Base-by-base conservation (phyloP, 768 basidiomycete species). In the Hygrophorus russula region DNA sequence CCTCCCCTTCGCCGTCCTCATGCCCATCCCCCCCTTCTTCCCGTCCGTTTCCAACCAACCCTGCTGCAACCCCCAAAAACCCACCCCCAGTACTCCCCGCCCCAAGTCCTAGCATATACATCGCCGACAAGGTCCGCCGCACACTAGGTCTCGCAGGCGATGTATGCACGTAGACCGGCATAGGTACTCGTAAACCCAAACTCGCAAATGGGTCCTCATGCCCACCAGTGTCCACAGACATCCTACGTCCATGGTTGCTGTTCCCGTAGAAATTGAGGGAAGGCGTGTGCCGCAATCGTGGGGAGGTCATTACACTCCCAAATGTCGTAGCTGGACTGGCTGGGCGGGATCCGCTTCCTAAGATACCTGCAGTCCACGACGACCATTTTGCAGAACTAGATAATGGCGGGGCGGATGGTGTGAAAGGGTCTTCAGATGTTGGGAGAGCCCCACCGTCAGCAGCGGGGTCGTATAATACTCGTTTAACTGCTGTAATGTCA, bases 401-500 rank as follows among this genome's bases (percentile, higher is more conserved):
- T 0, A 38, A 31, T 27, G 47, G 36, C 18, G 46, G 46, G 17
- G 46, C 31, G 14, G 39, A 11, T 33, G 50, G 3, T 29, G 31
- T 27, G 36, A 37, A 14, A 45, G 24, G 24, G 24, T 24, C 24
- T 3, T 24, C 24, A 7, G 24, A 28, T 7, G 47, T 39, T 15
- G 49, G 40, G 6, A 52, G 35, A 14, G 51, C 38, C 10, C 51
- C 39, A 24, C 51, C 39, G 10, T 47, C 39, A 6, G 54, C 15
- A 4, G 59, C 61, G 10, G 66, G 57, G 38, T 74, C 76, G 49
- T 83, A 70, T 27, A 80, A 50, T 0, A 69, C 68, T 10, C 66
- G 66, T 56, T 87, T 86, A 46, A 89, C 61, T 5, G 68, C 67
- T 0, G 80, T 80, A 35, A 88, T 77, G 55, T 90, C 87, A 47